Conservation (phyloP, 1,139 yeast species). For the Arxiozyma slooffiae region DNA sequence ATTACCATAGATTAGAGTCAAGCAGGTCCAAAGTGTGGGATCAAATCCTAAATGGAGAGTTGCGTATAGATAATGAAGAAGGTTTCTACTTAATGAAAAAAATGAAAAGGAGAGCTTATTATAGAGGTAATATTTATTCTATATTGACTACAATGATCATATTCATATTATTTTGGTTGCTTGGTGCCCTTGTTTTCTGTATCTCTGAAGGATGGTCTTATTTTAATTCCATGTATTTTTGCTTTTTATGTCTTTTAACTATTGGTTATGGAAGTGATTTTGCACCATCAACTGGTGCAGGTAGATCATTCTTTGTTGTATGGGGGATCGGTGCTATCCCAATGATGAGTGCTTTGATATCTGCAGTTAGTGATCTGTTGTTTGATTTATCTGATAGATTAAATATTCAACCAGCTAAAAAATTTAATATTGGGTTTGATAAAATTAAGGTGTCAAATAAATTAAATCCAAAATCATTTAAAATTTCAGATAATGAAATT, state of each 20-base stretch:
- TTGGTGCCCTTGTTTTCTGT: conserved; percentile 60
- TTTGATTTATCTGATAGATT: conserved; percentile 29
- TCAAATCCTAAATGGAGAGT: conserved; percentile 16
- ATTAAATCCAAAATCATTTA: conserved; percentile 4
- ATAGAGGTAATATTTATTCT: conserved; percentile 29
- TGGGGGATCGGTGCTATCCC: conserved; percentile 85
- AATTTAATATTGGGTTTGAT: conserved; percentile 7
- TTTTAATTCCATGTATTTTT: conserved; percentile 60
- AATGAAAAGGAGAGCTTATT: conserved; percentile 36
- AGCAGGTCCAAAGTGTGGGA: conserved; percentile 22
- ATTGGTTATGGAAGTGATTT: conserved; percentile 73
- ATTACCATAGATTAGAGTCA: conserved; percentile 51
- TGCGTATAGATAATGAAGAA: conserved; percentile 31
- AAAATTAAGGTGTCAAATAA: conserved; percentile 7
- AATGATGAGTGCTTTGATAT: conserved; percentile 70
- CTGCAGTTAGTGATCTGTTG: conserved; percentile 58
- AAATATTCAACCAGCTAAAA: conserved; percentile 13
- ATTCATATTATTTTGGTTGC: conserved; percentile 53
- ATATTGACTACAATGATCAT: conserved; percentile 36
- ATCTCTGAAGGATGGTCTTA: conserved; percentile 58
- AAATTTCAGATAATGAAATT: conserved; percentile 5
- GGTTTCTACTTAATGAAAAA: conserved; percentile 47
- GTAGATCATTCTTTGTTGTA: conserved; percentile 59
- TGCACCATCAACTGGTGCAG: conserved; percentile 52
- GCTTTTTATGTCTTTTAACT: conserved; percentile 64